Evolutionary conservation across 2,329 filamentous ascomycete species (phyloP), one percentile per base, ranked within the genome.

Genomic region (Colletotrichum filicis): DNA sequence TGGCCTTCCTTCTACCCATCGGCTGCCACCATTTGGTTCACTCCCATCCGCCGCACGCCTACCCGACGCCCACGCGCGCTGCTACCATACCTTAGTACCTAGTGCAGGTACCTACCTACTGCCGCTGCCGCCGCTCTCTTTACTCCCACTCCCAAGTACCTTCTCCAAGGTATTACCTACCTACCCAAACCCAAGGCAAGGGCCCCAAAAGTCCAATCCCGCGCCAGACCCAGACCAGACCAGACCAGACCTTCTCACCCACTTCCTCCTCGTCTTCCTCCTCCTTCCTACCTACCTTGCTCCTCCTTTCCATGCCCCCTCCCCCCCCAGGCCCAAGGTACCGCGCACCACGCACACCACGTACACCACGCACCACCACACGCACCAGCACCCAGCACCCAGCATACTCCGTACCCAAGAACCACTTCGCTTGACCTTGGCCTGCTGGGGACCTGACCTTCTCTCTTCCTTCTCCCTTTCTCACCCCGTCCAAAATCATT

Each of bases 401-500:
- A 37, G 60, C 42, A 53, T 46, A 42, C 46, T 52, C 49, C 30
- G 26, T 57, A 35, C 65, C 37, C 65, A 46, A 37, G 42, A 56
- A 61, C 65, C 56, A 28, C 65, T 59, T 37, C 64, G 55, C 58
- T 52, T 59, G 57, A 32, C 24, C 42, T 30, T 64, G 46, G 11
- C 49, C 61, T 22, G 42, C 59, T 28, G 26, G 37, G 59, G 49
- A 61, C 70, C 67, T 59, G 66, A 68, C 66, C 66, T 35, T 65
- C 67, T 52, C 71, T 53, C 72, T 73, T 74, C 73, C 74, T 79
- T 7, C 37, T 42, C 74, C 73, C 74, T 75, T 76, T 76, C 75
- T 75, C 75, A 76, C 76, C 76, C 73, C 74, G 74, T 80, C 79
- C 74, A 78, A 81, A 79, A 80, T 82, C 79, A 82, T 82, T 82